These are phyloP conservation scores for Neonectria sp. DNA, from an alignment of 2,329 filamentous ascomycete species.

Conservation along the genomic window DNA sequence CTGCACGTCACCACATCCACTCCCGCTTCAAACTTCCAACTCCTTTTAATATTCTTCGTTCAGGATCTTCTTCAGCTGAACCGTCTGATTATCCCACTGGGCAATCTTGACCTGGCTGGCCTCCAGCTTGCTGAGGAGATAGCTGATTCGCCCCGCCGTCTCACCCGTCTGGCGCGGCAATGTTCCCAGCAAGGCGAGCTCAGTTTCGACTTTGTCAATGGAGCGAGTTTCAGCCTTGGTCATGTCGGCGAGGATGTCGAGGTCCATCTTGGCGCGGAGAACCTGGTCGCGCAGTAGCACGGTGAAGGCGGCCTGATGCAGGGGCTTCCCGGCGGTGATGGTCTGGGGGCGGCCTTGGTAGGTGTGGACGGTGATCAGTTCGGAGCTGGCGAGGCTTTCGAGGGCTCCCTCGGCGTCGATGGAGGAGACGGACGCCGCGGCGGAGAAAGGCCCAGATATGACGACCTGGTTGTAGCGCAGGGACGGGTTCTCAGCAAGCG, in stretches of 20 bases:
- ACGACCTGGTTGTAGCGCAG: constrained; percentile 91
- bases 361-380: constrained; percentile 84
- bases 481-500: constrained; percentile 76
- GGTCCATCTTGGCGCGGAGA: constrained; percentile 80
- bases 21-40: constrained; percentile 10
- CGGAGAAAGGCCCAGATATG: constrained; percentile 78
- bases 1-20: neutral
- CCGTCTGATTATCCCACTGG: constrained; percentile 81
- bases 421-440: constrained; percentile 59
- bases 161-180: constrained; percentile 81
- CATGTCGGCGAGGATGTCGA: constrained; percentile 78
- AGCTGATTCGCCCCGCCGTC: constrained; percentile 76
- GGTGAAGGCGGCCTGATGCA: constrained; percentile 88
- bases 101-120: constrained; percentile 82
- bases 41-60: constrained; percentile 59
- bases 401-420: constrained; percentile 81
- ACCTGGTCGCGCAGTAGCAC: constrained; percentile 80
- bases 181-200: constrained; percentile 79
- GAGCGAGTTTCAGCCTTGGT: constrained; percentile 79
- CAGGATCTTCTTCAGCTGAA: constrained; percentile 76
- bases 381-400: constrained; percentile 85
- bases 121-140: constrained; percentile 81
- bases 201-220: constrained; percentile 85
- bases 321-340: constrained; percentile 86
- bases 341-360: constrained; percentile 82